These are phyloP conservation scores for Globisporangium carolinianum DNA, from an alignment of 352 stramenopile species.

Conservation along the genomic window DNA sequence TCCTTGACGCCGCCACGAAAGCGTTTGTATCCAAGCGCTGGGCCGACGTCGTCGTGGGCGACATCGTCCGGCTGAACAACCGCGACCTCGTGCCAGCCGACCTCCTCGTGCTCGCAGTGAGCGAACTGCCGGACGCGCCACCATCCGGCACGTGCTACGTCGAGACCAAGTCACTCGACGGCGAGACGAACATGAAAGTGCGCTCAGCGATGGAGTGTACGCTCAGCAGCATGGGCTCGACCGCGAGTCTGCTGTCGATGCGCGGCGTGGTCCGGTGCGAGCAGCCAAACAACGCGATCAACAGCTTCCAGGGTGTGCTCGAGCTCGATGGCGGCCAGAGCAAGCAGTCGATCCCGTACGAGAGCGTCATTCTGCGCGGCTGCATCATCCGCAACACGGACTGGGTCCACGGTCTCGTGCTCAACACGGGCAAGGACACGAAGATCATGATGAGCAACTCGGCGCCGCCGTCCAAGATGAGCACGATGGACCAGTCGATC, in stretches of 20 bases:
- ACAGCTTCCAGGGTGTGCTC: constrained; percentile 88
- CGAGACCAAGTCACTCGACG: constrained; percentile 89
- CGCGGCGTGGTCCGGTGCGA: constrained; percentile 67
- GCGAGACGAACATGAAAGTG: constrained; percentile 92
- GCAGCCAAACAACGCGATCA: constrained; percentile 85
- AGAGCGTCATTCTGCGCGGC: constrained; percentile 87
- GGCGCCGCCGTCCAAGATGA: constrained; percentile 80
- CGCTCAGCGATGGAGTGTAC: constrained; percentile 73
- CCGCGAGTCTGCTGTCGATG: constrained; percentile 39
- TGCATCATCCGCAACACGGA: constrained; percentile 92
- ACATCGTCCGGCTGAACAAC: constrained; percentile 77
- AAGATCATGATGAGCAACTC: constrained; percentile 91
- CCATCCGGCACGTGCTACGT: constrained; percentile 83
- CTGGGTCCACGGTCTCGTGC: constrained; percentile 86
- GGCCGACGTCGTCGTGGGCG: constrained; percentile 81
- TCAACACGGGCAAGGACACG: constrained; percentile 92
- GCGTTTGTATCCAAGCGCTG: constrained; percentile 56
- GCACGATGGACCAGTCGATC: constrained; percentile 75
- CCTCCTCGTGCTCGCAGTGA: constrained; percentile 76
- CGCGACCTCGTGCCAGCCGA: constrained; percentile 81
- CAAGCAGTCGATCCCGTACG: constrained; percentile 65
- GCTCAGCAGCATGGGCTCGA: constrained; percentile 34
- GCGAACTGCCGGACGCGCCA: constrained; percentile 44
- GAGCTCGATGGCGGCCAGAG: constrained; percentile 24
- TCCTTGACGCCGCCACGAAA: constrained; percentile 38